Conservation (phyloP, 2,329 filamentous ascomycete species). For the Fusarium sororula region DNA sequence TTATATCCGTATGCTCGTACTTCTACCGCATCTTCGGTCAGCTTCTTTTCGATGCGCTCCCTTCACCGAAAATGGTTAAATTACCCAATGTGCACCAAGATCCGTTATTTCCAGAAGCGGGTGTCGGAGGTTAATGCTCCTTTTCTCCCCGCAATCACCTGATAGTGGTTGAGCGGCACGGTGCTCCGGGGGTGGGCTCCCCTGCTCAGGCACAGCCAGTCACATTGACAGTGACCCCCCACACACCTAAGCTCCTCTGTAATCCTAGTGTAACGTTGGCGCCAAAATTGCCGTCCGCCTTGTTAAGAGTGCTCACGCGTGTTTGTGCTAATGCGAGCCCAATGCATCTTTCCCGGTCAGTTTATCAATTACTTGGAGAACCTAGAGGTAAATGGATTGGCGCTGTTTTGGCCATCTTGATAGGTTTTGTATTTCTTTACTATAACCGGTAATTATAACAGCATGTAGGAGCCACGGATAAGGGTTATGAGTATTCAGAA, state of each 20-base stretch:
- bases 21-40: not conserved
- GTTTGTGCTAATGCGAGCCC: not conserved
- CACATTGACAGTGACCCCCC: not conserved
- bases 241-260: too few relatives aligned
- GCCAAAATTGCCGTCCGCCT: not conserved
- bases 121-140: not conserved
- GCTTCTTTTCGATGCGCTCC: fast-evolving
- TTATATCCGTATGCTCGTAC: fast-evolving
- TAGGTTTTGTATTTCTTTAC: not conserved
- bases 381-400: not conserved
- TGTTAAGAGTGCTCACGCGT: not conserved
- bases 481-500: not conserved
- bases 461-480: not conserved
- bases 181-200: not conserved
- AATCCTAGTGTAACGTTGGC: not conserved
- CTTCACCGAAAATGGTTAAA: not conserved
- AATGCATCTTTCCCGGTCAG: not conserved
- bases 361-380: not conserved
- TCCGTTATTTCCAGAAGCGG: not conserved
- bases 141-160: not conserved
- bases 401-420: not conserved
- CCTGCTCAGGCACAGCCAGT: not conserved
- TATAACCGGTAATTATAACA: not conserved
- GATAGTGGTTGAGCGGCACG: not conserved
- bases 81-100: not conserved